Evolutionary conservation across 1,284 basidiomycete species (phyloP).

Genomic region (Thecaphora frezii): DNA sequence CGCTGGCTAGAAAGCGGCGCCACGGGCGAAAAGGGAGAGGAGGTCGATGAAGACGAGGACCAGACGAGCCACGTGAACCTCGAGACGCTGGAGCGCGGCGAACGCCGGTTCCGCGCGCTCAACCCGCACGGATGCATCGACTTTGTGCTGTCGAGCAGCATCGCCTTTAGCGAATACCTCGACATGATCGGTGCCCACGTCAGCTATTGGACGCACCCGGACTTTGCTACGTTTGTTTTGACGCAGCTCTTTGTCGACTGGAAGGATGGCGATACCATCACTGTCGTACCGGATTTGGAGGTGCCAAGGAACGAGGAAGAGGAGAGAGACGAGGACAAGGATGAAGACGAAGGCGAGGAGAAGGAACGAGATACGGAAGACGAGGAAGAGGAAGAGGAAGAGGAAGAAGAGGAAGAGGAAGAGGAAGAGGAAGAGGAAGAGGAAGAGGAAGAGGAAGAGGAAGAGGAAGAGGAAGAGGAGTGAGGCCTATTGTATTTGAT

Average conservation of each 20-base stretch:
- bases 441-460: neutral
- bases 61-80: slow-evolving; percentile 15
- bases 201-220: slow-evolving; percentile 47
- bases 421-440: slow-evolving; percentile 5
- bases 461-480: neutral
- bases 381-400: slow-evolving; percentile 49
- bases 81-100: slow-evolving; percentile 24
- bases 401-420: slow-evolving; percentile 3
- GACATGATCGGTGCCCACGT: slow-evolving; percentile 51
- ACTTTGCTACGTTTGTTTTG: slow-evolving; percentile 50
- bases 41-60: slow-evolving; percentile 6
- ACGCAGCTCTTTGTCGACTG: slow-evolving; percentile 47
- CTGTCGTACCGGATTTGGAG: slow-evolving; percentile 35
- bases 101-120: slow-evolving; percentile 46
- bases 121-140: slow-evolving; percentile 56
- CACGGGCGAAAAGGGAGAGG: too few species aligned
- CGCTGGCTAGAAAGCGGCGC: too few species aligned
- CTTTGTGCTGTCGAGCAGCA: slow-evolving; percentile 30
- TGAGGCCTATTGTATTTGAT: neutral
- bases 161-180: slow-evolving; percentile 34
- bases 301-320: slow-evolving; percentile 46
- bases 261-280: slow-evolving; percentile 11
- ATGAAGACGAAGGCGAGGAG: slow-evolving; percentile 6
- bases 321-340: slow-evolving; percentile 36
- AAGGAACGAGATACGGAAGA: slow-evolving; percentile 10